Evolutionary conservation across 2,329 filamentous ascomycete species (phyloP), one percentile per base, ranked within the genome.

Genomic region (Salinomyces thailandicus): DNA sequence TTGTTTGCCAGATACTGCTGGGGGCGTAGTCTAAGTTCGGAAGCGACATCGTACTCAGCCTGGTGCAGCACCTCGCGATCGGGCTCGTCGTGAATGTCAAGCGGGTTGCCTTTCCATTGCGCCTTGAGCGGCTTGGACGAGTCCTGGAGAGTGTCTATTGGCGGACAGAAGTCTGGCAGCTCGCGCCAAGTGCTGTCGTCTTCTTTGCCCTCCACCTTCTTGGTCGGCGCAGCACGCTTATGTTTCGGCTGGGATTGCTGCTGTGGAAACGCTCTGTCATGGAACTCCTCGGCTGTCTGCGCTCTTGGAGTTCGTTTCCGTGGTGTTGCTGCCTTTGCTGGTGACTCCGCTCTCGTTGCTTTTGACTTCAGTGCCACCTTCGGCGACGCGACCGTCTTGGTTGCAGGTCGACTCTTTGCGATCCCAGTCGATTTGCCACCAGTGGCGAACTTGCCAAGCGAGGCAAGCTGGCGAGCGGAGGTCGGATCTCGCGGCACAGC

Each of bases 1-100:
- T 95, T 96, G 68, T 83, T 91, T 41, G 83, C 87, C 16, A 96
- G 71, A 55, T 95, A 96, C 9, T 82, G 89, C 13, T 84, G 83
- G 58, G 83, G 89, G 47, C 84, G 83, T 20, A 96, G 74, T 37
- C 86, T 77, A 18, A 95, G 72, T 33, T 78, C 83, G 31, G 81
- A 77, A 8, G 86, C 86, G 18, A 94, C 70, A 13, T 69, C 66
- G 18, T 87, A 54, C 63, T 96, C 89, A 42, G 86, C 81, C 5
- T 77, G 73, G 56, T 91, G 84, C 28, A 95, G 75, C 26, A 85
- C 66, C 38, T 76, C 58, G 16, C 72, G 68, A 50, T 87, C 69
- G 5, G 81, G 75, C 52, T 93, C 85, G 41, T 71, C 69, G 59
- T 70, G 75, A 31, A 94, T 74, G 53, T 93, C 81, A 46, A 91